Evolutionary conservation across 768 basidiomycete genomes (phyloP), one percentile per base, ranked within the genome.

Genomic region (Leccinellum rugosiceps): DNA sequence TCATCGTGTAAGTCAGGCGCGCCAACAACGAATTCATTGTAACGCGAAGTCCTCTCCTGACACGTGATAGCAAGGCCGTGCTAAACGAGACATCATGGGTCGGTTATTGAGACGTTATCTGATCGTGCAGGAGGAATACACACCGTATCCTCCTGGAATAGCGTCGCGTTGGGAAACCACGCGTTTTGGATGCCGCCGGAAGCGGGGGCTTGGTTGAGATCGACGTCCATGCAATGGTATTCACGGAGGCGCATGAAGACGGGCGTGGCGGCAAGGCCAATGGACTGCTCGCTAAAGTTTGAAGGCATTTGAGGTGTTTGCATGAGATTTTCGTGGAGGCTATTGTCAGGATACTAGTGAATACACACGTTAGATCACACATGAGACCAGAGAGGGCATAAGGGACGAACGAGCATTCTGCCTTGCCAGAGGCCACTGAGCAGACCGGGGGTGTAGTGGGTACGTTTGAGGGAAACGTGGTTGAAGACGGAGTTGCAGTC

Each of bases 341-440:
- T 7, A 2, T 61, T 57, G 17, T 72, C 67, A 2, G 68, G 68
- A 30, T 55, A n/a, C 71, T 72, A 17, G 14, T 19, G 13, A 14
- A 21, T 41, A 52, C 7, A 30, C 2, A 0, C 11, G 25, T 62
- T 19, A 62, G 53, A 59, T 44, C 4, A 41, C 6, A 25, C 0
- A n/a, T 5, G 2, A 14, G 30, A 17, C 4, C 14, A 7, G 0
- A 38, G 11, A 58, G 14, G 23, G 10, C 13, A 13, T 10, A 3
- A 25, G 25, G 0, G n/a, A 79, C 84, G 57, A 53, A 88, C 86
- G 54, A 84, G 71, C 69, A 86, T 77, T 19, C 82, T 75, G 4
- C 88, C 88, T 57, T 84, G 78, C 84, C 83, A 88, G 6, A 80
- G 72, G 3, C 87, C 87, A 21, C 67, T 69, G 62, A 87, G 72